These are phyloP conservation scores for Tulasnella calospora DNA, from an alignment of 768 basidiomycete species.

Conservation along the genomic window DNA sequence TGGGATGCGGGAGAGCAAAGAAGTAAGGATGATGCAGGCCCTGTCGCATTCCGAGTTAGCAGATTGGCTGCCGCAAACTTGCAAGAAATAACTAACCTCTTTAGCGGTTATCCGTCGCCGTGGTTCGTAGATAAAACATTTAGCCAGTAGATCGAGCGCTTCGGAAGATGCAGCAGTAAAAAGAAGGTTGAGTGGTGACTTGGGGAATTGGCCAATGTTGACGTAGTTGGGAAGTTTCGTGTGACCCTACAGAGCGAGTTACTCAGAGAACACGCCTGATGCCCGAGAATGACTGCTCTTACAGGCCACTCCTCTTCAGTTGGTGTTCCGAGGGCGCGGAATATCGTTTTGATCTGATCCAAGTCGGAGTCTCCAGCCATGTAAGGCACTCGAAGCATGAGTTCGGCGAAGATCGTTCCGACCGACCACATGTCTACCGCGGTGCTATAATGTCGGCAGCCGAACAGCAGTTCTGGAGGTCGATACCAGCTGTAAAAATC, in stretches of 20 bases:
- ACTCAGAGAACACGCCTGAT: not conserved
- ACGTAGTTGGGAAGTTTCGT: constrained; percentile 87
- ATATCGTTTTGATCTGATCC: constrained; percentile 93
- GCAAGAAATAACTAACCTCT: constrained; percentile 50
- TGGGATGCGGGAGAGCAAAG: constrained; percentile 75
- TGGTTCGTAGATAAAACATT: constrained; percentile 82
- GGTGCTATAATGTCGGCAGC: constrained; percentile 82
- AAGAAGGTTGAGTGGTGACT: constrained; percentile 72
- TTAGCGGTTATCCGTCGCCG: constrained; percentile 69
- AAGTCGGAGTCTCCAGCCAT: constrained; percentile 93
- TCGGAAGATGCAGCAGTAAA: constrained; percentile 89
- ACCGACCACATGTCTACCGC: constrained; percentile 97
- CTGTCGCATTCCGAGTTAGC: constrained; percentile 40
- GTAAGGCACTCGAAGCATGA: constrained; percentile 94
- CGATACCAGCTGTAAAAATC: constrained; percentile 79
- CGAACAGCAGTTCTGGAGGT: constrained; percentile 90
- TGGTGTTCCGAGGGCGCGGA: constrained; percentile 91
- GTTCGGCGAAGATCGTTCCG: constrained; percentile 95
- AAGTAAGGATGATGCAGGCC: constrained; percentile 87
- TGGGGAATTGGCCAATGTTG: constrained; percentile 78
- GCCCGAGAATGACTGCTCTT: constrained; percentile 19
- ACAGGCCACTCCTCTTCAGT: constrained; percentile 98
- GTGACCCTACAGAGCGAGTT: constrained; percentile 58
- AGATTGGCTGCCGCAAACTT: not conserved
- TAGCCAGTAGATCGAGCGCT: constrained; percentile 73